Evolutionary conservation across 768 basidiomycete genomes (phyloP).

Genomic region (Leccinum uliginosum): DNA sequence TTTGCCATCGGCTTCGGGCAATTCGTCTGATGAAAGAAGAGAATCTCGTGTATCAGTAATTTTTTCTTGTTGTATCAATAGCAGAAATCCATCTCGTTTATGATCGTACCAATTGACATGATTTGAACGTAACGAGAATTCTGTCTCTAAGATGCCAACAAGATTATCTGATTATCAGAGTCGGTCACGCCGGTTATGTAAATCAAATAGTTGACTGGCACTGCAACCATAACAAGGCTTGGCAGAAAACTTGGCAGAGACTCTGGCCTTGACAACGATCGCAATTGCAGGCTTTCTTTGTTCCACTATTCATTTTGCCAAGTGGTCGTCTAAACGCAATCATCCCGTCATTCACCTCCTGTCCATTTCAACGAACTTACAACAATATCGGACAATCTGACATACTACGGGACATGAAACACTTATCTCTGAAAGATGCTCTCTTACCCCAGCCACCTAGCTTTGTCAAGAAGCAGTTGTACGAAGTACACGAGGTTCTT

Average conservation of each 20-base stretch:
- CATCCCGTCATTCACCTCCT: not conserved
- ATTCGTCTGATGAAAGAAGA: conserved; percentile 8
- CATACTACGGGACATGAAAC: conserved; percentile 23
- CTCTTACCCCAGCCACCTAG: conserved; percentile 81
- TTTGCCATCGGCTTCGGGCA: not conserved
- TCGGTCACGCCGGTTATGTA: not conserved
- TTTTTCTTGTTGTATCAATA: not conserved
- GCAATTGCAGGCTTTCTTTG: not conserved
- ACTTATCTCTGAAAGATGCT: conserved; percentile 45
- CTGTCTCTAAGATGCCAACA: too few relatives aligned
- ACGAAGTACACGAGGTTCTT: conserved; percentile 66
- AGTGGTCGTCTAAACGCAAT: not conserved
- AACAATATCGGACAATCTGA: not conserved
- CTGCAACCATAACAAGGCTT: conserved; percentile 4
- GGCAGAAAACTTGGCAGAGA: too few relatives aligned
- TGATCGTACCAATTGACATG: not conserved
- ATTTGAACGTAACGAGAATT: too few relatives aligned
- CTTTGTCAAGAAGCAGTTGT: conserved; percentile 81
- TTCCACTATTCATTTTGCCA: not conserved
- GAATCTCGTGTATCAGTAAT: not conserved
- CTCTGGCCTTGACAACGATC: not conserved
- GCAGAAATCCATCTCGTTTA: not conserved
- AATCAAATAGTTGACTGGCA: conserved; percentile 7
- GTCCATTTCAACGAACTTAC: not conserved
- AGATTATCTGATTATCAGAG: too few relatives aligned